Conservation (phyloP, 768 basidiomycete genomes). For the Suillus hirtellus region DNA sequence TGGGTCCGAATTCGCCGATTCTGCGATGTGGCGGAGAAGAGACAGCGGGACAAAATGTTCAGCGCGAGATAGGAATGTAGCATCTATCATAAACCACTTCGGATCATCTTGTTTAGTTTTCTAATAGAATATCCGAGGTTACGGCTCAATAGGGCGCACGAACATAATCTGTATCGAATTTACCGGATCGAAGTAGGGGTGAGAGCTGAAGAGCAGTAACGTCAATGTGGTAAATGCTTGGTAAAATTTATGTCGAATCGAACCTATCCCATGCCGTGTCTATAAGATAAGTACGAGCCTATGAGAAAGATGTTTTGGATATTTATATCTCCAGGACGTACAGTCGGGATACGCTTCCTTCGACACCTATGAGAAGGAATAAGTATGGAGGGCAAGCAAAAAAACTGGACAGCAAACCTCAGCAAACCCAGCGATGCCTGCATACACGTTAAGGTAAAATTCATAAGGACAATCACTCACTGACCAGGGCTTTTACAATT, state of each 20-base stretch:
- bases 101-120: slow-evolving; percentile 78
- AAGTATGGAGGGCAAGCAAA: slow-evolving; percentile 8
- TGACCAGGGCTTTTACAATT: slow-evolving; percentile 82
- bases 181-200: slow-evolving; percentile 83
- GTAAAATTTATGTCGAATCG: slow-evolving; percentile 29
- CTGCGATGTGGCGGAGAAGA: slow-evolving; percentile 67
- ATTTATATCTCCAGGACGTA: slow-evolving; percentile 39
- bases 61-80: slow-evolving; percentile 65
- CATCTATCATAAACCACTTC: slow-evolving; percentile 92
- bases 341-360: slow-evolving; percentile 91
- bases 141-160: slow-evolving; percentile 7
- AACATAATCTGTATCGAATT: slow-evolving; percentile 21
- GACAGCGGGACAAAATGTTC: slow-evolving; percentile 76
- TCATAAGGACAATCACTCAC: slow-evolving; percentile 14
- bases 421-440: slow-evolving; percentile 81
- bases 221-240: slow-evolving; percentile 10
- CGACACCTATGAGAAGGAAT: slow-evolving; percentile 48
- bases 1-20: slow-evolving; percentile 33
- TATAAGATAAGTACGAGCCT: slow-evolving; percentile 29
- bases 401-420: slow-evolving; percentile 47
- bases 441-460: background rate
- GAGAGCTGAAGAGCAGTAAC: slow-evolving; percentile 40
- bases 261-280: slow-evolving; percentile 91
- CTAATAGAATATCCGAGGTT: slow-evolving; percentile 24
- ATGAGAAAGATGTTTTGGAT: slow-evolving; percentile 17